Conservation (phyloP, 176 grass and related monocot species). For the Zoysia pacifica region DNA sequence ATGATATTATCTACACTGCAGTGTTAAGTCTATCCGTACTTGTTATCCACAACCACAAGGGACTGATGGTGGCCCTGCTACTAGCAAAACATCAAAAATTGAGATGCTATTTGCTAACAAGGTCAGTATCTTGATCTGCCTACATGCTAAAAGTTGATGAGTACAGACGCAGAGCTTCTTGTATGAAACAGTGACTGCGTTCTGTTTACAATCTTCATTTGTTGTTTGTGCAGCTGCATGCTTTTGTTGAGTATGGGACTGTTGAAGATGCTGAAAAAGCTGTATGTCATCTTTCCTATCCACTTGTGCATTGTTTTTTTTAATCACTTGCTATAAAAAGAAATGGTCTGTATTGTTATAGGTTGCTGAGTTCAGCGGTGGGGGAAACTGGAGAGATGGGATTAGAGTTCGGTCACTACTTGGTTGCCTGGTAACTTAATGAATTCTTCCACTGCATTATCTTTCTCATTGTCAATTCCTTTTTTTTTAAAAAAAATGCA, state of each 20-base stretch:
- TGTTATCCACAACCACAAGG: constrained; percentile 77
- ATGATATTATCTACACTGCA: constrained; percentile 46
- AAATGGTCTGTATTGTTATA: constrained; percentile 15
- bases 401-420: constrained; percentile 75
- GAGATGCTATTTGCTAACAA: constrained; percentile 96
- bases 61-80: constrained; percentile 47
- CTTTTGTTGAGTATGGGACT: constrained; percentile 90
- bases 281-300: constrained; percentile 54
- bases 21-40: constrained; percentile 90
- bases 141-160: neutral
- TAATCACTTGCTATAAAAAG: neutral
- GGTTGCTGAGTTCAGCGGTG: constrained; percentile 81
- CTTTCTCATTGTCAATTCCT: neutral
- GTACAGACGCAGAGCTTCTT: neutral
- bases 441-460: constrained; percentile 34
- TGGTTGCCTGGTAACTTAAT: constrained; percentile 66
- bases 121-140: constrained; percentile 39
- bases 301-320: neutral
- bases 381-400: constrained; percentile 87
- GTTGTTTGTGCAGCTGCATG: constrained; percentile 70
- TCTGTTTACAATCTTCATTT: constrained; percentile 10
- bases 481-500: neutral
- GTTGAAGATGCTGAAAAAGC: constrained; percentile 91
- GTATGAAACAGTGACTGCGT: constrained; percentile 8
- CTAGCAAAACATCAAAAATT: constrained; percentile 67